Evolutionary conservation across 352 stramenopile genomes (phyloP), one percentile per base, ranked within the genome.

Genomic region (Phytophthora syringae): DNA sequence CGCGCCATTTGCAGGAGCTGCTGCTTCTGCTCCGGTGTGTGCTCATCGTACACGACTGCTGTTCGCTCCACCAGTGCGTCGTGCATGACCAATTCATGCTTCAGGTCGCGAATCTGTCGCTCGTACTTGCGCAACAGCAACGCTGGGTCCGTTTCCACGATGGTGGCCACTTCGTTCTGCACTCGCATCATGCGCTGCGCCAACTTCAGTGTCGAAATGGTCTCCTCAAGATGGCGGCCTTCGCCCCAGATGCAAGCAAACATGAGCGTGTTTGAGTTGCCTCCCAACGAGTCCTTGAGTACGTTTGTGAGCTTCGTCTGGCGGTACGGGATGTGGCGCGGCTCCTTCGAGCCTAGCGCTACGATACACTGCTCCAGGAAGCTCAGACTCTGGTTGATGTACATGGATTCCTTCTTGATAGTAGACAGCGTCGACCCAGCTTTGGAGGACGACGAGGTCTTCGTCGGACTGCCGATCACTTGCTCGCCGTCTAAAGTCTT

Each of bases 331-430:
- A 98, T 91, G 67, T 98, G 90, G 5, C 79, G 70, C 34, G 72
- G 73, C 52, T 88, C 79, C 37, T 89, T 80, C 1, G 84, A 71
- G 15, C 82, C 86, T 27, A 98, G 70, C 10, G 92, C 93, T 5
- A 98, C 86, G 58, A 98, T 97, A 64, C 94, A 98, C 61, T 98
- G 93, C 80, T 99, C 92, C 21, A 99, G 75, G 58, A 97, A 98
- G 47, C 92, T 97, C 32, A 99, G 77, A 34, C 88, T 98, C 78
- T 98, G 94, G 74, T 99, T 99, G 64, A 99, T 98, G 78, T 98
- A 98, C 83, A 97, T 98, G 37, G 87, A 97, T 67, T 99, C 97
- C 66, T 98, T 97, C 80, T 98, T 97, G 67, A 98, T 96, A 2
- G 92, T 95, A 27, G 84, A 81, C 48, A 88, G 50, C 27, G 63